Evolutionary conservation across 2,329 filamentous ascomycete genomes (phyloP), one percentile per base, ranked within the genome.

Genomic region (Ascochyta koolunga): DNA sequence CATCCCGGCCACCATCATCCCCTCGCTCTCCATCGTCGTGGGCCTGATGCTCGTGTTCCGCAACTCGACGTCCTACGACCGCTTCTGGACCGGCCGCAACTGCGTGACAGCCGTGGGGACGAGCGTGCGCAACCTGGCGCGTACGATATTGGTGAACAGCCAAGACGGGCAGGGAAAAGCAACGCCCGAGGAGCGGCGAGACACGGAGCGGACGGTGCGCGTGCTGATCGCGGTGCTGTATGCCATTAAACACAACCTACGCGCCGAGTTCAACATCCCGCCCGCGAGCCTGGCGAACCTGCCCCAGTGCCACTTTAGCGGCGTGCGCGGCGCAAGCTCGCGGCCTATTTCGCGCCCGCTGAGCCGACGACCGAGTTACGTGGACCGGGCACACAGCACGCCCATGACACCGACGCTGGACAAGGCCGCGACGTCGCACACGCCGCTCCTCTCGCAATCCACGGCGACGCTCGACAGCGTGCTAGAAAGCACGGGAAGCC

Each of bases 1-100:
- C 33, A 77, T 88, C 31, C 85, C 86, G 8, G 78, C 78, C 41
- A 82, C 77, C 60, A 86, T 87, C 58, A 84, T 88, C 38, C 85
- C 86, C 2, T 83, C 80, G 13, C 75, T 88, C 1, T 85, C 82
- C 29, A 88, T 88, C 50, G 86, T 88, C 44, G 85, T 88, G 2
- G 86, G 86, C 64, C 70, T 88, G 35, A 87, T 88, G 80, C 83
- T 88, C 29, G 86, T 88, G 24, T 88, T 88, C 74, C 81, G 86
- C 32, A 88, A 88, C 62, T 79, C 82, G 60, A 87, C 85, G 3
- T 82, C 79, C 47, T 88, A 87, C 72, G 85, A 86, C 61, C 79
- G 85, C 2, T 88, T 87, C 75, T 88, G 85, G 85, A 81, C 82
- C 3, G 83, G 83, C 4, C 75, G 83, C 37, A 82, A 81, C 60